These are phyloP conservation scores for Fusarium longipes DNA, from an alignment of 2,329 filamentous ascomycete genomes.

Conservation along the genomic window DNA sequence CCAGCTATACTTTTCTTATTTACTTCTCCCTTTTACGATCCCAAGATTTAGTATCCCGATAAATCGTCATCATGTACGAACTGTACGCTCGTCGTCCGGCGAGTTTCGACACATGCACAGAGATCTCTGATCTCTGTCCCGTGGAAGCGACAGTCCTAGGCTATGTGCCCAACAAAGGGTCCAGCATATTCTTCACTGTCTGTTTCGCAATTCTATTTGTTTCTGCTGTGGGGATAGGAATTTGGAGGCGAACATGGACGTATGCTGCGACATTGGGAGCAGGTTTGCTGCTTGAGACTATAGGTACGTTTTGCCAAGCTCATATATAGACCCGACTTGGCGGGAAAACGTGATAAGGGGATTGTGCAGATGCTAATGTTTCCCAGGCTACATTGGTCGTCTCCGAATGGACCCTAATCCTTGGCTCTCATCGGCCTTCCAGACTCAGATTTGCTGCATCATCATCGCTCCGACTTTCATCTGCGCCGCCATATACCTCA, in stretches of 20 bases:
- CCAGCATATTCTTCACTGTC: conserved; percentile 65
- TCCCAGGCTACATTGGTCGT: conserved; percentile 64
- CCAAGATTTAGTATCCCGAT: neutral
- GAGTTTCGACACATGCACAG: conserved; percentile 46
- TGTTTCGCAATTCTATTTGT: conserved; percentile 60
- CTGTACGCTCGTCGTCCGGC: conserved; percentile 29
- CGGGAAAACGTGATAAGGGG: neutral
- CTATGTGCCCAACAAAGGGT: conserved; percentile 67
- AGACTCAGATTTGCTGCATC: conserved; percentile 69
- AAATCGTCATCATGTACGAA: conserved; percentile 19
- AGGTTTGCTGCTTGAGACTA: conserved; percentile 63
- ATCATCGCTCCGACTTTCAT: conserved; percentile 70
- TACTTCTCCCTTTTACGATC: neutral
- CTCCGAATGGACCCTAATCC: conserved; percentile 64
- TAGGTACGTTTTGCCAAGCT: conserved; percentile 53
- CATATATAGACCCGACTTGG: neutral
- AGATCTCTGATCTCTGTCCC: conserved; percentile 59
- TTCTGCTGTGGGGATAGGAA: conserved; percentile 56
- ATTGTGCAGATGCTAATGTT: conserved; percentile 2
- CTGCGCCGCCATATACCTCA: conserved; percentile 72
- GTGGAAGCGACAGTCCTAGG: conserved; percentile 64
- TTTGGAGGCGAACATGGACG: conserved; percentile 66
- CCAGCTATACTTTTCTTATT: neutral
- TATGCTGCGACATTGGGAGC: conserved; percentile 62
- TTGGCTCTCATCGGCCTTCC: conserved; percentile 65